Conservation (phyloP, 2,329 filamentous ascomycete species). For the Catunica adiposa region DNA sequence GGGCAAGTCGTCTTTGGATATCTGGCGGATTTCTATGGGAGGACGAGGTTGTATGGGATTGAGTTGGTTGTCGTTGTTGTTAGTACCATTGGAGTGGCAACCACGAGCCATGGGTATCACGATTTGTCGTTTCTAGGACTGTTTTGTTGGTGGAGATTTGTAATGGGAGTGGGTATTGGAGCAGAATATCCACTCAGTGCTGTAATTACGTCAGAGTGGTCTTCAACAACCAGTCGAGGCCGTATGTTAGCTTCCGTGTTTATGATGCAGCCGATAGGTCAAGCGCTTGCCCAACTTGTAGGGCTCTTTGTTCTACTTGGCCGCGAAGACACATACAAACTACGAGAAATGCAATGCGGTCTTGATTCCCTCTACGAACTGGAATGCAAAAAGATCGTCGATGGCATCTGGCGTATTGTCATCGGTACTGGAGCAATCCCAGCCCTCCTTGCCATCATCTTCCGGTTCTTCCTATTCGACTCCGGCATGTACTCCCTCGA, state of each 20-base stretch:
- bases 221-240: slow-evolving; percentile 45
- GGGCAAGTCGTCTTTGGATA: slow-evolving; percentile 37
- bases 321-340: slow-evolving; percentile 25
- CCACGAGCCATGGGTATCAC: slow-evolving; percentile 32
- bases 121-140: slow-evolving; percentile 34
- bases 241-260: slow-evolving; percentile 53
- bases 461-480: slow-evolving; percentile 50
- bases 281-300: slow-evolving; percentile 47
- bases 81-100: slow-evolving; percentile 40
- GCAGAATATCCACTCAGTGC: slow-evolving; percentile 52
- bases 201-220: slow-evolving; percentile 51
- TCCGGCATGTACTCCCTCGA: slow-evolving; percentile 49
- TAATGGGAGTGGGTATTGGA: slow-evolving; percentile 43
- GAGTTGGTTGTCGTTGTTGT: slow-evolving; percentile 39
- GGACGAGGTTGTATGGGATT: slow-evolving; percentile 39
- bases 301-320: slow-evolving; percentile 37
- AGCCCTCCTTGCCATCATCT: slow-evolving; percentile 45
- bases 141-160: slow-evolving; percentile 38
- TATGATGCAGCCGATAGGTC: slow-evolving; percentile 52
- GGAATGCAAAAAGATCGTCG: slow-evolving; percentile 32
- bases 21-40: slow-evolving; percentile 37
- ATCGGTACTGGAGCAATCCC: slow-evolving; percentile 49
- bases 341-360: slow-evolving; percentile 31
- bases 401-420: slow-evolving; percentile 50
- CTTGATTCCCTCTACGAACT: slow-evolving; percentile 28